Evolutionary conservation across 176 grass and related monocot genomes (phyloP).

Genomic region (Oryza glumipatula): DNA sequence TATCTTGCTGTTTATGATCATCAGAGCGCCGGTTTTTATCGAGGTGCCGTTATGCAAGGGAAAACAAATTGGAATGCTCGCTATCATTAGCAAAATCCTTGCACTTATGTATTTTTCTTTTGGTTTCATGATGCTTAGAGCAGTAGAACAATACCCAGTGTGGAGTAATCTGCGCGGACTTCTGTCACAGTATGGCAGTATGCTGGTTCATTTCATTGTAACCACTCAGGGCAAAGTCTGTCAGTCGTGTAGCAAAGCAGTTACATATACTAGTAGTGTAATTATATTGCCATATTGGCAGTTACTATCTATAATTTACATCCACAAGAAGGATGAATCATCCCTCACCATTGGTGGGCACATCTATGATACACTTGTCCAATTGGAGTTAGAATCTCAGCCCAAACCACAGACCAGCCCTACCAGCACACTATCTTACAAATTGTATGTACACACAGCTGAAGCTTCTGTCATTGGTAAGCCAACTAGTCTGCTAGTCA

Average conservation of each 20-base stretch:
- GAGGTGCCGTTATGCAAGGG: not conserved
- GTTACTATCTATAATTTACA: conserved; percentile 5
- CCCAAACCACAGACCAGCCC: not conserved
- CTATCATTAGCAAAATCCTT: not conserved
- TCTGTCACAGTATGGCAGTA: not conserved
- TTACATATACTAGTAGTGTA: too few species aligned
- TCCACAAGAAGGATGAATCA: not conserved
- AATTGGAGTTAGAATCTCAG: not conserved
- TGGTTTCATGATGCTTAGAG: not conserved
- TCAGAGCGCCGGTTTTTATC: conserved; percentile 33
- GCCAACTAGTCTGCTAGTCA: not conserved
- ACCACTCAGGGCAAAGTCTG: not conserved
- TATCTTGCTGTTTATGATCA: not conserved
- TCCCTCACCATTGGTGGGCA: not conserved
- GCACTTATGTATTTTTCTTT: too few species aligned
- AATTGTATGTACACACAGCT: conserved; percentile 1
- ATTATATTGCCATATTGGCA: not conserved
- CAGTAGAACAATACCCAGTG: not conserved
- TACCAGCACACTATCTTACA: not conserved
- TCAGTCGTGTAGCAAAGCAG: not conserved
- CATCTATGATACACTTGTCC: conserved; percentile 28
- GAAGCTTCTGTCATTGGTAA: not conserved
- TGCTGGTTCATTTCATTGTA: not conserved
- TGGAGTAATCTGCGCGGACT: not conserved
- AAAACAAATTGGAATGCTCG: not conserved